Base-by-base conservation (phyloP, 139 green algal species). In the Pseudopediastrum boryanum region DNA sequence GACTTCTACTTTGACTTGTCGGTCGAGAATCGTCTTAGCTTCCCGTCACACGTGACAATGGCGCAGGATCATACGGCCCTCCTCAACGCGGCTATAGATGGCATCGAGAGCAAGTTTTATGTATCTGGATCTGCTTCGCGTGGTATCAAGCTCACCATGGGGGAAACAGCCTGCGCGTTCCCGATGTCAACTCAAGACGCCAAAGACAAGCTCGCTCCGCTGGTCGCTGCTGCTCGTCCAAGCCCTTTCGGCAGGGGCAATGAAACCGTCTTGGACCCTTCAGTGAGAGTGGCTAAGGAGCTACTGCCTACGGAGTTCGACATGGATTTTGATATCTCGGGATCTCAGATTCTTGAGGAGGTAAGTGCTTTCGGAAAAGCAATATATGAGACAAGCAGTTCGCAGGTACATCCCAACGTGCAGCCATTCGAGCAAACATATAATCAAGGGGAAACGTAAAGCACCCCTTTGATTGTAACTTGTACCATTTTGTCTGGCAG, bases 211-310 rank as follows among this genome's bases (percentile, higher is more conserved):
- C 23, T 70, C 10, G 35, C 23, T 27, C 13, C 23, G 23, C 21
- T 70, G 61, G 7, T 43, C 25, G 7, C 23, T 27, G 25, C 23
- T 39, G 61, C 2, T 39, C 23, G 23, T 8, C 61, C 10, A 8
- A 42, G 23, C 21, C 35, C 61, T 10, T 69, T 69, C 23, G 61
- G 61, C 8, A 70, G 31, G 31, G 23, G 61, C 48, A 58, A 58
- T 58, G 48, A 70, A 2, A 70, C 61, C 23, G 9, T 70, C 6
- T 7, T 44, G 25, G 61, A 70, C 27, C 61, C 23, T 12, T 44
- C 61, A 41, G 61, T 48, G 61, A 12, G 61, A 8, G 61, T 70
- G 25, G 61, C 61, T 31, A 70, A 70, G 61, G 61, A 70, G 61
- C n/a, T 70, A 16, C 7, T 36, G n/a, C 35, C 61, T 21, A 39